phyloP scores from a whole-genome alignment of 2,329 filamentous ascomycete genomes.

The Fusarium anguioides region DNA sequence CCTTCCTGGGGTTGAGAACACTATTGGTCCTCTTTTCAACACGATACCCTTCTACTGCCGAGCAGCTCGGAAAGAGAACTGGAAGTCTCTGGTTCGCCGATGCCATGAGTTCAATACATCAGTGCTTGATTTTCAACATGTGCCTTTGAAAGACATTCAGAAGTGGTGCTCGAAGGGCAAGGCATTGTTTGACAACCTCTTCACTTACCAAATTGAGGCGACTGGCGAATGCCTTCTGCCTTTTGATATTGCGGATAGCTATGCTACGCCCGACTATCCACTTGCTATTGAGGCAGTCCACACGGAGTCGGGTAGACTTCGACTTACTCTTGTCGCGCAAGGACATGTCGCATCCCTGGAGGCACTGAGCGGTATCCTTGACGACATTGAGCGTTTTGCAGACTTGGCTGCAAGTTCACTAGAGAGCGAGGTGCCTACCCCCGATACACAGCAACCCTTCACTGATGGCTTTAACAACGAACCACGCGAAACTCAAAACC shows the following conservation, averaged over 20 bases:
- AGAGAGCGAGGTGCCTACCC: constrained; percentile 16
- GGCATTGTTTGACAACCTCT: constrained; percentile 81
- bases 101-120: constrained; percentile 79
- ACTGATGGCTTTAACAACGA: not conserved
- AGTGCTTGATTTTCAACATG: constrained; percentile 75
- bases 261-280: constrained; percentile 73
- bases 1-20: constrained; percentile 70
- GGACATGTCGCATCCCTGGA: constrained; percentile 49
- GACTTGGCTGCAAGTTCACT: constrained; percentile 15
- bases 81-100: constrained; percentile 67
- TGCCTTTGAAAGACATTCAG: constrained; percentile 80
- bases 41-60: constrained; percentile 78
- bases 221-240: constrained; percentile 48
- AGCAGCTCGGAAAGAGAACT: constrained; percentile 59
- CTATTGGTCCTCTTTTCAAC: constrained; percentile 90
- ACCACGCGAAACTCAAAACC: constrained; percentile 49
- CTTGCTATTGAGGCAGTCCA: constrained; percentile 80
- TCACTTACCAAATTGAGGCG: constrained; percentile 77
- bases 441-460: not conserved
- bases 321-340: constrained; percentile 70
- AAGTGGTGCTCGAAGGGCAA: constrained; percentile 76
- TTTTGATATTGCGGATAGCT: constrained; percentile 66
- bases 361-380: constrained; percentile 49
- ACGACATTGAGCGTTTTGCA: constrained; percentile 50
- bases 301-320: constrained; percentile 58